Conservation (phyloP, 306 rosid species). For the Pterocarpus macrocarpus region DNA sequence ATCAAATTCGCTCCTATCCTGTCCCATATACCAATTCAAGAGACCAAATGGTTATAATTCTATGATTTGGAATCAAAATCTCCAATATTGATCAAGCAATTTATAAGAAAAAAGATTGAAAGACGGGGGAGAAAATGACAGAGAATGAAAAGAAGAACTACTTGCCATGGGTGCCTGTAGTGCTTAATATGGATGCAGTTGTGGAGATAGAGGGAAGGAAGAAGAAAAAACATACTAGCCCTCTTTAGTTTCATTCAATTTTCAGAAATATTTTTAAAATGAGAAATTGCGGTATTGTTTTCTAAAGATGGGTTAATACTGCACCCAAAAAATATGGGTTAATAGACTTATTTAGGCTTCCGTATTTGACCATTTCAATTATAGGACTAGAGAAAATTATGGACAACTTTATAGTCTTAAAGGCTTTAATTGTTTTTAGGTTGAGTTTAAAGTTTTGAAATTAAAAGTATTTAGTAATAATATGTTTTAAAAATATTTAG, state of each 20-base stretch:
- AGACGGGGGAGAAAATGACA: not conserved
- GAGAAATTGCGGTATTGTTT: not conserved
- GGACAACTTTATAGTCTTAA: no score
- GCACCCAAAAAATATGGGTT: not conserved
- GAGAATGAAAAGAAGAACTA: not conserved
- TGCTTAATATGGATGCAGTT: not conserved
- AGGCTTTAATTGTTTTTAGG: no score
- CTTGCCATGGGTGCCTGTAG: constrained; percentile 13
- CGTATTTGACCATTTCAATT: constrained; percentile 21
- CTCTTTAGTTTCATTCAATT: not conserved
- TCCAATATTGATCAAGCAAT: not conserved
- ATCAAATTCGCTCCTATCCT: not conserved
- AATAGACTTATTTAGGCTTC: constrained; percentile 10
- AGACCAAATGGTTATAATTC: not conserved
- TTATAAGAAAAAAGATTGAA: not conserved
- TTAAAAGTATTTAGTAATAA: no score
- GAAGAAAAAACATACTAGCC: not conserved
- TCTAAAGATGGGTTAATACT: not conserved
- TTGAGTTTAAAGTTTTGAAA: no score
- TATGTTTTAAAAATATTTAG: no score
- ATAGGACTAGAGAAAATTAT: not conserved
- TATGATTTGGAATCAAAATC: not conserved
- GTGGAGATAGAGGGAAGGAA: not conserved
- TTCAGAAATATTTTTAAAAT: not conserved
- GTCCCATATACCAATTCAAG: not conserved